phyloP scores from a whole-genome alignment of 108 stramenopile species.

The Cyclotella distinguenda region DNA sequence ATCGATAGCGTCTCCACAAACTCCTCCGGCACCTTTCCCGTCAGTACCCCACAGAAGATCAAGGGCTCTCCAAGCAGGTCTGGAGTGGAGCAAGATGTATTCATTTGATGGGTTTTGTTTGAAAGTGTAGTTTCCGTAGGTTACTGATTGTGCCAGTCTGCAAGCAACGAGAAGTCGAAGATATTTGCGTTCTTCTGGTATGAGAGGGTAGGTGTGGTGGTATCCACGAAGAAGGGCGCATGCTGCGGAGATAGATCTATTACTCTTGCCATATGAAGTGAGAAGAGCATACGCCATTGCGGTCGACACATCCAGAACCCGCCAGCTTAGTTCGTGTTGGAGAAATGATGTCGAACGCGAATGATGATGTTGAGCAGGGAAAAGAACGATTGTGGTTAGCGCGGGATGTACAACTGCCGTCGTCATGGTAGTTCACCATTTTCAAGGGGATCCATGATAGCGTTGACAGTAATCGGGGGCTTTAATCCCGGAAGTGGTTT shows the following conservation, averaged over 20 bases:
- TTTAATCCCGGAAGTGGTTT: constrained; percentile 88
- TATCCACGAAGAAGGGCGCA: constrained; percentile 80
- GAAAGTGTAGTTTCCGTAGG: constrained; percentile 79
- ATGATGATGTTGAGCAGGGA: constrained; percentile 12
- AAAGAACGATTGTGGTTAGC: neutral
- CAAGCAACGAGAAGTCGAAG: constrained; percentile 72
- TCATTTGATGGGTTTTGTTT: constrained; percentile 80
- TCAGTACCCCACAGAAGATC: constrained; percentile 74
- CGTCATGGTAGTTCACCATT: constrained; percentile 71
- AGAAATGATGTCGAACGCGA: constrained; percentile 15
- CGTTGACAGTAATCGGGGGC: constrained; percentile 85
- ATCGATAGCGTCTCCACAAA: constrained; percentile 40
- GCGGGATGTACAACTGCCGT: constrained; percentile 72
- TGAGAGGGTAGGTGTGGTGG: constrained; percentile 60
- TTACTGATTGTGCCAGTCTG: constrained; percentile 76
- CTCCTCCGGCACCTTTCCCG: constrained; percentile 31
- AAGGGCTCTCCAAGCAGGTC: constrained; percentile 85
- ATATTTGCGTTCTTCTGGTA: constrained; percentile 63
- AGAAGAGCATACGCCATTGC: constrained; percentile 88
- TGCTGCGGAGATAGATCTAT: constrained; percentile 71
- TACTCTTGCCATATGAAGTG: constrained; percentile 65
- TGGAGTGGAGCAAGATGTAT: constrained; percentile 81
- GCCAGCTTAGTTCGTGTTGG: constrained; percentile 64
- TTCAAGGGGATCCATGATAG: constrained; percentile 76
- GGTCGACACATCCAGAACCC: constrained; percentile 75